Conservation (phyloP, 2,329 filamentous ascomycete species). For the Talaromyces sp. region DNA sequence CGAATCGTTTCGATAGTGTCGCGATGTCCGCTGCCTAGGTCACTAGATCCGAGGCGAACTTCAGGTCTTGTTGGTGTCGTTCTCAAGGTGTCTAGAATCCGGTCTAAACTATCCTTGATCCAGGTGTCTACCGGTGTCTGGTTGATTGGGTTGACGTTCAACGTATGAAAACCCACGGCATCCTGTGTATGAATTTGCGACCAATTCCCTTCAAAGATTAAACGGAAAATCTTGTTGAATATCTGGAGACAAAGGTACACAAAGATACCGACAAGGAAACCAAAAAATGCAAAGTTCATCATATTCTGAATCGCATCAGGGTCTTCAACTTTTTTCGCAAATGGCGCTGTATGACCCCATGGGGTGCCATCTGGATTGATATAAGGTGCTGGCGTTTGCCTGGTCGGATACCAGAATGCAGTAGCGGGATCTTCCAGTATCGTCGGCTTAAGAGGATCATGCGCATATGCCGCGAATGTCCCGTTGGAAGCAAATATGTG, state of each 20-base stretch:
- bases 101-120: not conserved
- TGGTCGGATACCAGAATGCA: not conserved
- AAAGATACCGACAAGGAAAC: not conserved
- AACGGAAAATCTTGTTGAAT: not conserved
- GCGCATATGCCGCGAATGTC: not conserved
- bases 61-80: not conserved
- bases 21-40: not conserved
- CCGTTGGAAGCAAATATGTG: not conserved
- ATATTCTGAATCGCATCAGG: not conserved
- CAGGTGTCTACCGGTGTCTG: not conserved
- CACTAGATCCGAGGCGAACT: not conserved
- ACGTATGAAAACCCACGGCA: not conserved
- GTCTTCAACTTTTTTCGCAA: not conserved
- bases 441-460: not conserved
- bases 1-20: not conserved
- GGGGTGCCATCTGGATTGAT: not conserved
- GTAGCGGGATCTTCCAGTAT: not conserved
- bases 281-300: not conserved
- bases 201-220: not conserved
- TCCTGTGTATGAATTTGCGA: not conserved
- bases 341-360: not conserved
- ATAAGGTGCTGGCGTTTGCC: not conserved
- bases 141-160: not conserved
- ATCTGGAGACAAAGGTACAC: not conserved
- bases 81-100: not conserved